Conservation (phyloP, 768 basidiomycete species). For the Suillus variegatus region DNA sequence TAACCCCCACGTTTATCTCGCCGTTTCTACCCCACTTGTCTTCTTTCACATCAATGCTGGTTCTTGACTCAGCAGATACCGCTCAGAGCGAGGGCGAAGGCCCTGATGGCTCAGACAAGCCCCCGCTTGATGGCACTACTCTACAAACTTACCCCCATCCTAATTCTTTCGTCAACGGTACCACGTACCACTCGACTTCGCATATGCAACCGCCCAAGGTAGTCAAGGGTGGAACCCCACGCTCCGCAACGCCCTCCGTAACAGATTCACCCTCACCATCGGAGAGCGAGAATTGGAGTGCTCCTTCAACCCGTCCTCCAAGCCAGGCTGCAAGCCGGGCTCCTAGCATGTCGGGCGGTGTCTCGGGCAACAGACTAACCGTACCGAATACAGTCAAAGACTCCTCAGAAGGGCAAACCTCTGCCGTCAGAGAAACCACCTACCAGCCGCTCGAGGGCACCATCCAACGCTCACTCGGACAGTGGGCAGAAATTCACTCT, state of each 20-base stretch:
- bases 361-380: conserved; percentile 34
- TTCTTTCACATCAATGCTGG: conserved; percentile 37
- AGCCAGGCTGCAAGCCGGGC: conserved; percentile 54
- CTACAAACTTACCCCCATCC: conserved; percentile 14
- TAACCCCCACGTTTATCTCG: conserved; percentile 13
- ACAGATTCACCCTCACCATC: conserved; percentile 53
- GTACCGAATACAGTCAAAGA: conserved; percentile 31
- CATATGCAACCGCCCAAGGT: conserved; percentile 20
- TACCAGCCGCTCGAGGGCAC: conserved; percentile 35
- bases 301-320: conserved; percentile 61
- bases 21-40: conserved; percentile 19
- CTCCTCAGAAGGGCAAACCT: conserved; percentile 23
- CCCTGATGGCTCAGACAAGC: conserved; percentile 61
- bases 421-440: conserved; percentile 19
- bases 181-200: conserved; percentile 15
- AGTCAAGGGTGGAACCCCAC: conserved; percentile 20
- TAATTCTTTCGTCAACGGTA: conserved; percentile 17
- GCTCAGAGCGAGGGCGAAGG: conserved; percentile 57
- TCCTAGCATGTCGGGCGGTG: conserved; percentile 36
- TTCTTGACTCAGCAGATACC: conserved; percentile 50
- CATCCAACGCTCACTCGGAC: conserved; percentile 55
- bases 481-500: conserved; percentile 77
- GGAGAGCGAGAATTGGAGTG: conserved; percentile 61
- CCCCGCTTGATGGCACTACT: conserved; percentile 40
- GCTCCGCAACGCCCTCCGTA: conserved; percentile 38